A percentile compares a stretch with the other conserved stretches of the same genome.
Conservation (phyloP, 306 rosid species). For the Cicer chorassanicum region DNA sequence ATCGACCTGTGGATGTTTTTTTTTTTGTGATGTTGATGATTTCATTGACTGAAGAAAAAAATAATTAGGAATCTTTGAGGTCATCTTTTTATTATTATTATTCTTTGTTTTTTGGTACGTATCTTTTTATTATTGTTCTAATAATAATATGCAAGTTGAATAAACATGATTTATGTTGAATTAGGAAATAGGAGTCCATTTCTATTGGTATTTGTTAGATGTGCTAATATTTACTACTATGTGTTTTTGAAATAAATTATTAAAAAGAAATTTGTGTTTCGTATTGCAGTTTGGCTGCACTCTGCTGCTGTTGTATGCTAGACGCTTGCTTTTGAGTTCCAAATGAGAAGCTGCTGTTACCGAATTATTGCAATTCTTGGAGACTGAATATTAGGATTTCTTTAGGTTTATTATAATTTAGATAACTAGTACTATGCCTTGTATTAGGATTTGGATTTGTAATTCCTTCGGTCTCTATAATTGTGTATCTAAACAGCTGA, state of each 20-base stretch:
- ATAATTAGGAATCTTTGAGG: not conserved
- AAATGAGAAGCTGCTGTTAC: slow-evolving; percentile 16
- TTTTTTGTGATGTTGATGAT: not conserved
- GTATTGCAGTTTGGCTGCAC: slow-evolving; percentile 55
- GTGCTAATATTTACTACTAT: not conserved
- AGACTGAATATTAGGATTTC: slow-evolving; percentile 5
- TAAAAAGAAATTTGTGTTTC: not conserved
- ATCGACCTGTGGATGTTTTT: not conserved
- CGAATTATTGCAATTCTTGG: not conserved
- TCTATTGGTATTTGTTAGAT: not conserved
- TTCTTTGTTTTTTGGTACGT: no score
- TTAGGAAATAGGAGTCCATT: not conserved
- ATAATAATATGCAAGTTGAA: not conserved
- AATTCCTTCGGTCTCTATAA: not conserved
- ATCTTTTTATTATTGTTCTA: not conserved
- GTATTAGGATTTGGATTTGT: slow-evolving; percentile 1
- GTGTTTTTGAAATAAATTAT: not conserved
- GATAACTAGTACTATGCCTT: not conserved
- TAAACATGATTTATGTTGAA: not conserved
- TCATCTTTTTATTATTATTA: not conserved
- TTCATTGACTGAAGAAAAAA: not conserved
- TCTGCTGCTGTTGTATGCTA: slow-evolving; percentile 54
- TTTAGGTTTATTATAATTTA: slow-evolving; percentile 14
- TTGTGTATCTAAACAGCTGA: not conserved
- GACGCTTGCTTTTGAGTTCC: slow-evolving; percentile 50